Evolutionary conservation across 139 green algal species (phyloP).

Genomic region (Coelastrella sp.): DNA sequence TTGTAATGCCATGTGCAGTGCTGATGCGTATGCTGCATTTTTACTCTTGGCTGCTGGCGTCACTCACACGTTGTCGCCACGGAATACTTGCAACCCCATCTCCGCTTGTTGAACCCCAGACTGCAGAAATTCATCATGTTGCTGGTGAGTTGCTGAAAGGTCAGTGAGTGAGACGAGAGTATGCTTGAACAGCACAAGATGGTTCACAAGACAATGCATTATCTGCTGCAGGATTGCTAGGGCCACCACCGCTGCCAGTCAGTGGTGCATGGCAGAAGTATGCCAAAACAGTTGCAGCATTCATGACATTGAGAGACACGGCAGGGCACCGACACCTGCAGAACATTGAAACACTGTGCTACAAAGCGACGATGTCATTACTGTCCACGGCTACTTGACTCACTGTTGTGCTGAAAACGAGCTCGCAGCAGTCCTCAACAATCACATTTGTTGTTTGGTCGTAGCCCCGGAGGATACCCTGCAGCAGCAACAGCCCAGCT

Average conservation of each 20-base stretch:
- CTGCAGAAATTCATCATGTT: constrained; percentile 57
- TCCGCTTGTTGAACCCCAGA: constrained; percentile 87
- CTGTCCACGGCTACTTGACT: not conserved
- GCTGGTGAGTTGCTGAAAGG: not conserved
- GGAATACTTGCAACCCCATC: constrained; percentile 92
- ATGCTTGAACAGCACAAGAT: too few species aligned
- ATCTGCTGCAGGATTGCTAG: too few species aligned
- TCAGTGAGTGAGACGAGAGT: not conserved
- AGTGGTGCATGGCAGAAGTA: not conserved
- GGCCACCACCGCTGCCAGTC: too few species aligned
- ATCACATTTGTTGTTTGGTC: constrained; percentile 97
- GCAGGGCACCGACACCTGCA: too few species aligned
- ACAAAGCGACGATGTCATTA: too few species aligned
- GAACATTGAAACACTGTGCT: too few species aligned
- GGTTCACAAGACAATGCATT: too few species aligned
- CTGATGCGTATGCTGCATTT: not conserved
- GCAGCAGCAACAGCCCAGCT: not conserved
- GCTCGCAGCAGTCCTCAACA: constrained; percentile 92
- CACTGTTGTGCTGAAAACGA: constrained; percentile 89
- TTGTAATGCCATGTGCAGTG: not conserved
- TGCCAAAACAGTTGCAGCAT: not conserved
- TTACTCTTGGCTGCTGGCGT: not conserved
- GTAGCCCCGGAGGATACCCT: constrained; percentile 89
- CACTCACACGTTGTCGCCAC: constrained; percentile 96
- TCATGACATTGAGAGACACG: too few species aligned